phyloP scores from a whole-genome alignment of 805 yeast genomes.

The Geotrichum ghanense region DNA sequence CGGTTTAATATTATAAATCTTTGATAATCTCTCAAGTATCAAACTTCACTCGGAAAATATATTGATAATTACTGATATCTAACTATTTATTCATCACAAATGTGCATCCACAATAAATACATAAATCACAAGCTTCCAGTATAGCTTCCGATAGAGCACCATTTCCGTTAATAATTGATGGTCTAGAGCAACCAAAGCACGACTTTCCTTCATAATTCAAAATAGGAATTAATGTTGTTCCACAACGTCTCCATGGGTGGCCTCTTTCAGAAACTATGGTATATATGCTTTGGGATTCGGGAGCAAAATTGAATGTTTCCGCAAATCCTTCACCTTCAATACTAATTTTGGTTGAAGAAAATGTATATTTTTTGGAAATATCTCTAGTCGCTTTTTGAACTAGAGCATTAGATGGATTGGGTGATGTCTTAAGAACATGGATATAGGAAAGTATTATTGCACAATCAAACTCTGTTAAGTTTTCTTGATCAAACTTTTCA shows the following conservation, averaged over 20 bases:
- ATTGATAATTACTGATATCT: no score
- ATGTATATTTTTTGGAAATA: background rate
- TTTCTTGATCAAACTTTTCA: conserved; percentile 1
- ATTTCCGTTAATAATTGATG: conserved; percentile 3
- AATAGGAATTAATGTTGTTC: conserved; percentile 25
- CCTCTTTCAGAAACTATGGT: conserved; percentile 17
- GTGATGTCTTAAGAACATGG: background rate
- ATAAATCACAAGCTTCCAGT: conserved; percentile 18
- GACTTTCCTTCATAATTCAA: conserved; percentile 15
- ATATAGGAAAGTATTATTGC: conserved; percentile 11
- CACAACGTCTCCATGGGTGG: conserved; percentile 27
- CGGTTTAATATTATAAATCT: no score
- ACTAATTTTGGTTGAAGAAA: background rate
- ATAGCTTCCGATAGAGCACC: conserved; percentile 11
- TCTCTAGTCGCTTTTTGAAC: background rate
- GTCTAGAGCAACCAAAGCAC: conserved; percentile 21
- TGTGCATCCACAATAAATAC: conserved; percentile 20
- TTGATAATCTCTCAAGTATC: no score
- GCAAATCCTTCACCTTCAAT: conserved; percentile 13
- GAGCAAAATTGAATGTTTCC: conserved; percentile 15
- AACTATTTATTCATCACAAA: conserved; percentile 7
- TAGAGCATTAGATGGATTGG: background rate
- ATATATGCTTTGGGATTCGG: conserved; percentile 3
- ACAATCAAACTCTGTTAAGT: conserved; percentile 9
- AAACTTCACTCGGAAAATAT: no score